Evolutionary conservation across 495 filamentous ascomycete species (phyloP).

Genomic region (Darksidea phi): DNA sequence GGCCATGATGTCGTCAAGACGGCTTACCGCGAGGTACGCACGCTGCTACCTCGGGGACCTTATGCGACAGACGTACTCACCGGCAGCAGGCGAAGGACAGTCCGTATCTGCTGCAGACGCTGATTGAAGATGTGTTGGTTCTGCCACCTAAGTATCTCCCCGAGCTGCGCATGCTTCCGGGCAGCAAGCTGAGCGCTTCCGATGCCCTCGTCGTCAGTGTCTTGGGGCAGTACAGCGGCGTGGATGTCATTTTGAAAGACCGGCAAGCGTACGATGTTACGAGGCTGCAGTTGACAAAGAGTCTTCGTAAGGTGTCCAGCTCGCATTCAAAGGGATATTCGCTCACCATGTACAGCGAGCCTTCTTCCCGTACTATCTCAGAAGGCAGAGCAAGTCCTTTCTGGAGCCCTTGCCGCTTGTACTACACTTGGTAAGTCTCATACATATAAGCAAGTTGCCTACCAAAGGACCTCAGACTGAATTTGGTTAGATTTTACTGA

Average conservation of each 20-base stretch:
- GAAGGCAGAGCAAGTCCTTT: neutral
- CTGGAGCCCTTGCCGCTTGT: neutral
- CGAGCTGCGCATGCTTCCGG: constrained; percentile 11
- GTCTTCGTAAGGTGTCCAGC: neutral
- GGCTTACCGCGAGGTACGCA: constrained; percentile 1
- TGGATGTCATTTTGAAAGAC: constrained; percentile 14
- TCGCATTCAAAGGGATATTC: neutral
- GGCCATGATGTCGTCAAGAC: neutral
- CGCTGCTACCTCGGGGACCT: too few species aligned
- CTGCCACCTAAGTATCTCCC: constrained; percentile 9
- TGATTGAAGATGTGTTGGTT: neutral
- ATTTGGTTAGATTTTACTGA: neutral
- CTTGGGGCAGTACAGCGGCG: constrained; percentile 9
- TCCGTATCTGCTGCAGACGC: constrained; percentile 9
- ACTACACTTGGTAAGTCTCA: too few species aligned
- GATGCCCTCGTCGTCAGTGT: constrained; percentile 4
- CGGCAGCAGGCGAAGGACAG: neutral
- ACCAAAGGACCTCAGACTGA: too few species aligned
- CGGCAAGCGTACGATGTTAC: constrained; percentile 3
- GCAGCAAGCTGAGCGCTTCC: constrained; percentile 6
- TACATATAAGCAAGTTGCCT: too few species aligned
- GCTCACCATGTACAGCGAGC: neutral
- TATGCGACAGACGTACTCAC: neutral
- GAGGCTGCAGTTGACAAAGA: constrained; percentile 8
- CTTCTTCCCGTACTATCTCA: neutral